Percentiles rank a stretch among this genome's conserved stretches.
phyloP scores from a whole-genome alignment of 495 filamentous ascomycete genomes.

The Xylaria bambusicola region DNA sequence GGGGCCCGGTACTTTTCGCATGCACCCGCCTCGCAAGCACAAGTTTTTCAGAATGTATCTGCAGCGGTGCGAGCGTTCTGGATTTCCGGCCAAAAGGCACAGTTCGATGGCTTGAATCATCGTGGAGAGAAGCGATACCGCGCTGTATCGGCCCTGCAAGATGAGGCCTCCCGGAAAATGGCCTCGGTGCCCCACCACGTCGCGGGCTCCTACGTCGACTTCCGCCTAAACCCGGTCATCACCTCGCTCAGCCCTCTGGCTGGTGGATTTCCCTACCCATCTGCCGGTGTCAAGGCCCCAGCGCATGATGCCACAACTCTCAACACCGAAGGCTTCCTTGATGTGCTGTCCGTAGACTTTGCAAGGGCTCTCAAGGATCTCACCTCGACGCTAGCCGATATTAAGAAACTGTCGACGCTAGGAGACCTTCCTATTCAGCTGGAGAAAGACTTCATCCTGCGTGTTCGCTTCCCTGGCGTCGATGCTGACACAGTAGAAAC shows the following conservation, averaged over 20 bases:
- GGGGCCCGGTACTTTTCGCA: conserved; percentile 89
- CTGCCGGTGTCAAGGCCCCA: conserved; percentile 35
- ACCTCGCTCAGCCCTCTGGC: conserved; percentile 72
- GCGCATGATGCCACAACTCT: conserved; percentile 54
- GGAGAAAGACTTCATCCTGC: conserved; percentile 58
- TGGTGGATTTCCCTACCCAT: conserved; percentile 40
- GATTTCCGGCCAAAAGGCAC: conserved; percentile 81
- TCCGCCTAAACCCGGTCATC: conserved; percentile 81
- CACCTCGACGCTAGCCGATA: conserved; percentile 74
- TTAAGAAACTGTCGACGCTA: conserved; percentile 70
- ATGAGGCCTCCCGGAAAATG: conserved; percentile 67
- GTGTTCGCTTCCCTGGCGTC: conserved; percentile 88
- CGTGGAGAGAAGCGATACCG: conserved; percentile 78
- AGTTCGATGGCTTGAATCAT: conserved; percentile 73
- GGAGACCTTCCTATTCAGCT: conserved; percentile 83
- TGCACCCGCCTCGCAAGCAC: conserved; percentile 76
- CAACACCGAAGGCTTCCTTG: conserved; percentile 77
- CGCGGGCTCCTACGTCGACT: conserved; percentile 81
- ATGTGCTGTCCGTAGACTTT: conserved; percentile 85
- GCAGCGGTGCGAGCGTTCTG: conserved; percentile 86
- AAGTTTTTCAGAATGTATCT: conserved; percentile 94
- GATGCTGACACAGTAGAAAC: conserved; percentile 80
- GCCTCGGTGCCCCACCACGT: conserved; percentile 52
- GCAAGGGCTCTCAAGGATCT: conserved; percentile 83
- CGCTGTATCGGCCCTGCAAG: conserved; percentile 66